Base-by-base conservation (phyloP, 768 basidiomycete genomes). In the Boletus barrowsii region DNA sequence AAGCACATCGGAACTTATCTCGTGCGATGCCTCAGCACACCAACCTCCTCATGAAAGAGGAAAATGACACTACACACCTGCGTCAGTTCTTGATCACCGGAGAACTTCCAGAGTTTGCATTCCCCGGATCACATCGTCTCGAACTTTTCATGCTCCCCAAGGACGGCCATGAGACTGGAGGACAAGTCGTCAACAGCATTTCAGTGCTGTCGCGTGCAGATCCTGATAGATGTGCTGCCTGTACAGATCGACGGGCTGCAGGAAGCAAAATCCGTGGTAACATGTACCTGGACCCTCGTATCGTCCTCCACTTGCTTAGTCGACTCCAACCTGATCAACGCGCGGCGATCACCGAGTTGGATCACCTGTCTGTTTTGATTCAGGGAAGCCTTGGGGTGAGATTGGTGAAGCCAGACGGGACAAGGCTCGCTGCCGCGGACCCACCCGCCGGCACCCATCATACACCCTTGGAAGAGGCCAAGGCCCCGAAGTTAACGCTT, bases 71-170 rank as follows among this genome's bases (percentile, higher is more conserved):
- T 4, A 24, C 47, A 0, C 30, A 42, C 18, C 30, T 63, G 42
- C 62, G 58, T 30, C 47, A 54, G 14, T 63, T 53, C 36, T 14
- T 5, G 7, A 3, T 64, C 11, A 11, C 40, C 3, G 62, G 50
- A 11, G 1, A 45, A 0, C 10, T 63, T 3, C 62, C 62, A 22
- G 62, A 63, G 48, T 64, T 64, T 17, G 58, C 62, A 13, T 61
- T 50, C 55, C 2, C 44, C 3, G 62, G 62, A 39, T 63, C 62
- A 20, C 49, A 63, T 10, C 58, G 58, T 32, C 62, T 63, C 35
- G 62, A 63, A n/a, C 55, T 63, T 6, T 57, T 44, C 50, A 10
- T 63, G 4, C 11, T 4, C 30, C 36, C 10, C 18, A 40, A 5
- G 10, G 29, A 29, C 8, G 8, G 8, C 29, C n/a, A 17, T 0